Base-by-base conservation (phyloP, 495 filamentous ascomycete species). In the Jackrogersella multiformis region DNA sequence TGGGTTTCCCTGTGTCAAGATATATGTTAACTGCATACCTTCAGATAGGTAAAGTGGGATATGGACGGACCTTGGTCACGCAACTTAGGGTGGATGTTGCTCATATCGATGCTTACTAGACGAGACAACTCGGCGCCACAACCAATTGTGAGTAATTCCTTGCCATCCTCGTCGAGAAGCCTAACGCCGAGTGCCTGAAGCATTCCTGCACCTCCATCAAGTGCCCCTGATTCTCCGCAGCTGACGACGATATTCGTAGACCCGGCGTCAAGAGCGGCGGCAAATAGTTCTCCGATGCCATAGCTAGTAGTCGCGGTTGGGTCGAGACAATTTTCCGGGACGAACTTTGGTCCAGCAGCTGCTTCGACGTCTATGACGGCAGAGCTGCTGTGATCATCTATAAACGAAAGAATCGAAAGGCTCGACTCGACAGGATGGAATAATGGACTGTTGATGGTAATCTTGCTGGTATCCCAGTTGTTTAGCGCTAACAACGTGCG, bases 161-260 rank as follows among this genome's bases (percentile, higher is more conserved):
- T 2, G 13, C 54, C 38, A 13, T 45, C 10, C 3, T 5, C 15
- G 13, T 45, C 54, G n/a, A 56, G 16, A 6, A 56, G n/a, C 8
- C 12, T 56, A 20, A 26, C 54, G 0, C 54, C 54, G 15, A 56
- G 39, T 32, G 38, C 54, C 10, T 21, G 24, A 45, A 56, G 54
- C 38, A 56, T 56, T 45, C 54, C 38, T 9, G 39, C 39, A 6
- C 54, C 54, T 2, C 39, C 54, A 45, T 56, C 54, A n/a, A 26
- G 10, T 7, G n/a, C 39, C 13, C 2, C 12, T 0, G 16, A 21
- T 5, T 41, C 15, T 5, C 18, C 39, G 15, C 36, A 34, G 6
- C 1, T 2, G 20, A 56, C 2, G 7, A 56, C 24, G 13, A 56
- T 44, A 23, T 45, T 44, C n/a, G 23, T 56, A 20, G 26, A 56